Conservation (phyloP, 768 basidiomycete species). For the Boletus fagicola region DNA sequence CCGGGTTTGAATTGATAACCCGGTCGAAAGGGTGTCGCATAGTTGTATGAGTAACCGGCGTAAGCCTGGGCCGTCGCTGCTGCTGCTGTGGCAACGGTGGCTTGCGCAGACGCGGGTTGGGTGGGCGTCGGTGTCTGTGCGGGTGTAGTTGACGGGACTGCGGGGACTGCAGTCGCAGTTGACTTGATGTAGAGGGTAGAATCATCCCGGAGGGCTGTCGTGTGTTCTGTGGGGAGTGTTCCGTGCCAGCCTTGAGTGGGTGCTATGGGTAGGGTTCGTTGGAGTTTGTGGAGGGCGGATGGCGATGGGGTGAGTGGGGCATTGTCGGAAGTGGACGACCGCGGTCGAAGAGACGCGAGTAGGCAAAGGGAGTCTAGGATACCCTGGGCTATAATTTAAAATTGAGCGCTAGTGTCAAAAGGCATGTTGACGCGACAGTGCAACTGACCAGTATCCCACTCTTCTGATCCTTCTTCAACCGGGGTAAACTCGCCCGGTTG, state of each 20-base stretch:
- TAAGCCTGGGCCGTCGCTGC: slow-evolving; percentile 29
- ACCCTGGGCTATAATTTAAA: slow-evolving; percentile 55
- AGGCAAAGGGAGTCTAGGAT: slow-evolving; percentile 69
- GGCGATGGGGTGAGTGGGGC: slow-evolving; percentile 61
- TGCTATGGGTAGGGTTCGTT: slow-evolving; percentile 62
- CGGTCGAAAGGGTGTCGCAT: slow-evolving; percentile 34
- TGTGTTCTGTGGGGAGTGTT: slow-evolving; percentile 56
- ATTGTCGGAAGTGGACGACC: slow-evolving; percentile 42
- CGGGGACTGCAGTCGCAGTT: slow-evolving; percentile 35
- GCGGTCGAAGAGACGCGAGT: slow-evolving; percentile 70
- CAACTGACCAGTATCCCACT: slow-evolving; percentile 75
- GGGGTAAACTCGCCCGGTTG: slow-evolving; percentile 43
- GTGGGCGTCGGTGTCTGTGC: slow-evolving; percentile 35
- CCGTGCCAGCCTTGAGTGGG: slow-evolving; percentile 72
- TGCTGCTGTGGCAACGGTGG: slow-evolving; percentile 25
- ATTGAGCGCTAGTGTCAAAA: slow-evolving; percentile 9
- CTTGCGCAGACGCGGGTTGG: slow-evolving; percentile 23
- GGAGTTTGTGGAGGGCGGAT: slow-evolving; percentile 64
- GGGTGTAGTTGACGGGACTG: slow-evolving; percentile 34
- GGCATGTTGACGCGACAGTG: background rate
- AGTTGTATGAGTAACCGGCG: slow-evolving; percentile 37
- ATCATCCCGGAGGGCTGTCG: slow-evolving; percentile 70
- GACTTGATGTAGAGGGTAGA: slow-evolving; percentile 66
- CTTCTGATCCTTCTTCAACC: slow-evolving; percentile 70
- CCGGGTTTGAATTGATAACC: slow-evolving; percentile 40